Percentiles rank a stretch among this genome's conserved stretches.
phyloP scores from a whole-genome alignment of 192 early-diverging fungal species.

The Spizellomyces sp. region DNA sequence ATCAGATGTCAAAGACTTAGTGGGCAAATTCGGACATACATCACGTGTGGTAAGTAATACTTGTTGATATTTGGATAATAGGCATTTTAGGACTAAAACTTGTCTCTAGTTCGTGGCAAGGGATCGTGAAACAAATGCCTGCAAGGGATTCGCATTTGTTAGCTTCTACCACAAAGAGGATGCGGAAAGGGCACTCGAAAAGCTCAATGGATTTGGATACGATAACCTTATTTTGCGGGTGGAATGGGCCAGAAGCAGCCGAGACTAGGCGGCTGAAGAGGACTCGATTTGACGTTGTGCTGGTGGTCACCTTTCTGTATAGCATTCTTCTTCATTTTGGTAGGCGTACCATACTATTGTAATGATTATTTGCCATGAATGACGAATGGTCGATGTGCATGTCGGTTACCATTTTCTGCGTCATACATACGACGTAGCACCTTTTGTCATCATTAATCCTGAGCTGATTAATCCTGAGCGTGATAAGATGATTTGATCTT shows the following conservation, averaged over 20 bases:
- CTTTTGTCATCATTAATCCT: too few species aligned
- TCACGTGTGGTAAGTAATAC: conserved; percentile 61
- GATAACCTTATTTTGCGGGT: conserved; percentile 92
- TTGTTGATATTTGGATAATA: not conserved
- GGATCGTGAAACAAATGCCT: conserved; percentile 79
- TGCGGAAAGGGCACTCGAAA: conserved; percentile 80
- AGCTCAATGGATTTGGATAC: conserved; percentile 94
- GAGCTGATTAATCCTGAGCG: too few species aligned
- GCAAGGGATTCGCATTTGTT: conserved; percentile 97
- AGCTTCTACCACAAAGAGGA: conserved; percentile 79
- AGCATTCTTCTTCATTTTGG: too few species aligned
- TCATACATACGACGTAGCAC: too few species aligned
- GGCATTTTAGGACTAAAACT: not conserved
- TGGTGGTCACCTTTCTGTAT: too few species aligned
- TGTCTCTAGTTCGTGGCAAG: conserved; percentile 69
- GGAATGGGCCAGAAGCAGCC: conserved; percentile 71
- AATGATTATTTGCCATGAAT: too few species aligned
- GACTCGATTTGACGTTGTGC: not conserved
- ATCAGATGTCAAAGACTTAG: conserved; percentile 85
- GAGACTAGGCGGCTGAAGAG: conserved; percentile 11
- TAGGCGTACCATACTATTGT: too few species aligned
- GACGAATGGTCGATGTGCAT: too few species aligned
- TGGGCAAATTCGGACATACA: conserved; percentile 82
- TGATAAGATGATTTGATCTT: too few species aligned
- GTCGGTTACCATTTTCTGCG: too few species aligned